Base-by-base conservation (phyloP, 1,139 yeast genomes). In the Keqinozyma sinolaborantium region DNA sequence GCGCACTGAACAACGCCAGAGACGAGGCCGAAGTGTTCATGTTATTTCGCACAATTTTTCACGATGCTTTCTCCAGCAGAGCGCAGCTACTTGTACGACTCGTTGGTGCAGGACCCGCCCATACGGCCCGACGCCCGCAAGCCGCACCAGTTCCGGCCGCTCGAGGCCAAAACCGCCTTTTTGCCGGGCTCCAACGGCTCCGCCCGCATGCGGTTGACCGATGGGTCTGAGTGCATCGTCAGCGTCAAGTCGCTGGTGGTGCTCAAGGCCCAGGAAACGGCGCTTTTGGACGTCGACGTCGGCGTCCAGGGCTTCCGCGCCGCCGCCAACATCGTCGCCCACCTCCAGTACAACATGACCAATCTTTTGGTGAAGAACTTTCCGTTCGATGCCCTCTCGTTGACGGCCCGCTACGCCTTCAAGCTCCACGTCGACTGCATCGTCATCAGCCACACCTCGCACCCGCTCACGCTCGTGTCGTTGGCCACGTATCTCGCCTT, bases 111-210 rank as follows among this genome's bases (percentile, higher is more conserved):
- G 25, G 50, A 55, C 7, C 85, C 87, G 0, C 79, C 85, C 6
- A 69, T 83, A 30, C 72, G 96, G 36, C 94, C 95, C 1, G 98
- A 90, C 56, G 83, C 95, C 3, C 71, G 98, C 44, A 60, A 69
- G 4, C 67, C 66, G 10, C 65, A 72, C 38, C 96, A 88, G 55
- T 84, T 83, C 53, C 72, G 97, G 41, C 96, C 97, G 0, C 58
- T 90, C 29, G 95, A 87, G 48, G 86, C 95, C 5, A 79, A 78
- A 18, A 79, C 88, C 4, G 80, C 83, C 33, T 83, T 88, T 47
- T 66, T 90, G 38, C 94, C 95, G 0, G 77, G 82, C 28, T 83
- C 96, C 6, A 86, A 90, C 59, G 98, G 98, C 13, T 87, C 96
- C 5, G 84, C 97, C 1, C 72, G 95, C 59, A 77, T 90, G 23